Conservation (phyloP, 495 filamentous ascomycete genomes). For the Alectoria sarmentosa region DNA sequence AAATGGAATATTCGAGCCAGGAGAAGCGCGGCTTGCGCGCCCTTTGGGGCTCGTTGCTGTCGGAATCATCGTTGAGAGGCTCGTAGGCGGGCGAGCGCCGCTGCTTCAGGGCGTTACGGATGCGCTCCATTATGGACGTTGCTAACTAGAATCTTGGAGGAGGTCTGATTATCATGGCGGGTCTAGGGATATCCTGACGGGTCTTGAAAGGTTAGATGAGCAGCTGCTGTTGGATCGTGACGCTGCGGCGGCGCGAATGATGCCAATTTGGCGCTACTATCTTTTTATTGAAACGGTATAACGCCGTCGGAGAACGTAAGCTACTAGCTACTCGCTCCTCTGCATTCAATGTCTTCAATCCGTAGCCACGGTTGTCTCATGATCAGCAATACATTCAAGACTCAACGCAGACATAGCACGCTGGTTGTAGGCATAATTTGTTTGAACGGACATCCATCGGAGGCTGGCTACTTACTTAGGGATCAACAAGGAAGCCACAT, state of each 20-base stretch:
- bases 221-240: slow-evolving; percentile 5
- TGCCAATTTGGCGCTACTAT: not conserved
- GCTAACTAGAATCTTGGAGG: not conserved
- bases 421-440: not conserved
- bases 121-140: slow-evolving; percentile 21
- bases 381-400: no score
- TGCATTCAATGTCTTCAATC: not conserved
- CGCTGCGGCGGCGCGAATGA: not conserved
- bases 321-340: not conserved
- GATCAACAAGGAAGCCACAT: not conserved
- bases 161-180: not conserved
- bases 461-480: not conserved
- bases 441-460: not conserved
- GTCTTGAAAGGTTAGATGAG: not conserved
- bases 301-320: not conserved
- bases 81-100: slow-evolving; percentile 22
- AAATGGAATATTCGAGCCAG: slow-evolving; percentile 76
- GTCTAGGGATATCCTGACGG: not conserved
- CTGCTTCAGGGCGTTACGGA: slow-evolving; percentile 23
- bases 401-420: not conserved
- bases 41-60: slow-evolving; percentile 5
- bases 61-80: slow-evolving; percentile 22
- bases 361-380: not conserved
- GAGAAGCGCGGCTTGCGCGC: slow-evolving; percentile 43
- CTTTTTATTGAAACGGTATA: not conserved